Conservation (phyloP, 768 basidiomycete species). For the Boletus sp. region DNA sequence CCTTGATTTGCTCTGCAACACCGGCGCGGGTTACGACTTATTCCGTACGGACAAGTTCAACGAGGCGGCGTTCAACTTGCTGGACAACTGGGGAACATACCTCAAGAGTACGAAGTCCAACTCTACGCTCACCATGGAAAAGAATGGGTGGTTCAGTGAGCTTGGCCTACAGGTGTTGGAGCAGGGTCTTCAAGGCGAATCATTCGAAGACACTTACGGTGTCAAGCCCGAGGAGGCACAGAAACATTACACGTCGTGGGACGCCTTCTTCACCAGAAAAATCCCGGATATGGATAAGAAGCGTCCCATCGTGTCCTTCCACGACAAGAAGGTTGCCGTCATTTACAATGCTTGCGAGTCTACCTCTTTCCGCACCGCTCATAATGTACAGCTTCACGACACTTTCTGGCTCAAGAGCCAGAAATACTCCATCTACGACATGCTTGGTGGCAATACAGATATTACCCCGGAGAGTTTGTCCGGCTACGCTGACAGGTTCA, state of each 20-base stretch:
- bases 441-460: slow-evolving; percentile 35
- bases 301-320: neutral
- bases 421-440: slow-evolving; percentile 55
- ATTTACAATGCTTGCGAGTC: slow-evolving; percentile 57
- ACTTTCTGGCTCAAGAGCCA: slow-evolving; percentile 61
- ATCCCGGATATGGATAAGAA: slow-evolving; percentile 21
- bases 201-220: slow-evolving; percentile 1
- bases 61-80: neutral
- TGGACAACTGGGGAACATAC: slow-evolving; percentile 1
- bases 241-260: slow-evolving; percentile 35
- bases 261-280: slow-evolving; percentile 52
- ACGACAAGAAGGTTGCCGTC: slow-evolving; percentile 11
- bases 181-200: neutral
- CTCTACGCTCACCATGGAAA: neutral
- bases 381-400: slow-evolving; percentile 41
- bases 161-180: neutral
- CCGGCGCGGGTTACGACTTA: slow-evolving; percentile 17
- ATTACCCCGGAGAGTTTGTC: neutral
- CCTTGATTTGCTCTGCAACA: slow-evolving; percentile 24
- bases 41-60: slow-evolving; percentile 12
- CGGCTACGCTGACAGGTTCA: slow-evolving; percentile 35
- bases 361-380: slow-evolving; percentile 34
- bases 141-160: neutral
- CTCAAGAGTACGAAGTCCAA: neutral
- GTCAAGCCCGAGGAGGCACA: slow-evolving; percentile 2